Conservation (phyloP, 1,284 basidiomycete genomes). For the Melampsora occidentalis region DNA sequence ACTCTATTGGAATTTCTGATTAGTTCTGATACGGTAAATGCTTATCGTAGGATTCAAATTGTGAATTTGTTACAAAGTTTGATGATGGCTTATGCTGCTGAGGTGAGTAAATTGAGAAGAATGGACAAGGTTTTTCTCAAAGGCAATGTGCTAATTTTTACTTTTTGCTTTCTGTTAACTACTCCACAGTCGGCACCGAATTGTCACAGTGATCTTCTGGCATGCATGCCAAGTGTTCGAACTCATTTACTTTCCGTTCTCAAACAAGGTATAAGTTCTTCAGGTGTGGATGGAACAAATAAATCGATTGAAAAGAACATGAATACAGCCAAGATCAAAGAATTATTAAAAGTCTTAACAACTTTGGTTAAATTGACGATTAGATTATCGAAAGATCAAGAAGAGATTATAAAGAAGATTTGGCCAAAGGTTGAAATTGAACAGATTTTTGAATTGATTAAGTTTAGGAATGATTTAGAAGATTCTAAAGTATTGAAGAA, state of each 20-base stretch:
- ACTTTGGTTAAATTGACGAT: neutral
- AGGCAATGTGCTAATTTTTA: neutral
- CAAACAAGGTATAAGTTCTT: neutral
- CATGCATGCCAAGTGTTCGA: neutral
- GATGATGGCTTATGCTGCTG: slow-evolving; percentile 12
- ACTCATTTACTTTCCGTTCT: neutral
- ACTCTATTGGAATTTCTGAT: neutral
- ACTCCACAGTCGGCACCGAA: neutral
- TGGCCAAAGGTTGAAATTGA: neutral
- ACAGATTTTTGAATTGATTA: neutral
- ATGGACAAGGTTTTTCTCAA: too few species aligned
- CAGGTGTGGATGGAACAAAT: neutral
- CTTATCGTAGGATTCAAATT: slow-evolving; percentile 25
- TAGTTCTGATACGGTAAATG: slow-evolving; percentile 12
- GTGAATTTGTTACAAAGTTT: slow-evolving; percentile 13
- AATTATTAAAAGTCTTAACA: neutral
- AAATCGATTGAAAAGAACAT: neutral
- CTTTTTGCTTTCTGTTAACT: neutral
- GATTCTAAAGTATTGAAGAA: neutral
- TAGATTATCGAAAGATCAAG: neutral
- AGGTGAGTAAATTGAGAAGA: slow-evolving; percentile 12
- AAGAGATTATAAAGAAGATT: neutral
- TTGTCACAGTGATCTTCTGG: neutral
- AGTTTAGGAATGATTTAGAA: neutral
- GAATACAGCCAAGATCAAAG: neutral